These are phyloP conservation scores for Colletotrichum sublineola DNA, from an alignment of 2,329 filamentous ascomycete species.

Conservation along the genomic window DNA sequence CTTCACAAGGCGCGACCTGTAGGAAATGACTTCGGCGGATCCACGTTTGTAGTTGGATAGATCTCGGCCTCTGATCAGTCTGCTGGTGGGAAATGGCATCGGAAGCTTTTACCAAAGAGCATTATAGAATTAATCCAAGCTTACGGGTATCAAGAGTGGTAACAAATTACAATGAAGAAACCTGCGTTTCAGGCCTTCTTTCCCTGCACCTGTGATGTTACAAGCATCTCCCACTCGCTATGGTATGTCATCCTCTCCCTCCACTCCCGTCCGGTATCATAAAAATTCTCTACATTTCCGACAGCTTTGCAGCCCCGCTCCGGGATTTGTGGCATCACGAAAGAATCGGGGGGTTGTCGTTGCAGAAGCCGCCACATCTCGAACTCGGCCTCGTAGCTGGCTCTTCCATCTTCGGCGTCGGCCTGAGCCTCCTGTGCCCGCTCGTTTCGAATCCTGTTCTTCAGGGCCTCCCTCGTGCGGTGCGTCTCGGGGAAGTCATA, in stretches of 20 bases:
- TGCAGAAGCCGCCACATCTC: constrained; percentile 62
- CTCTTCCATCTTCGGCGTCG: constrained; percentile 56
- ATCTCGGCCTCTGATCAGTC: neutral
- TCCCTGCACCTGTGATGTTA: constrained; percentile 4
- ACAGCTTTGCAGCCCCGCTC: constrained; percentile 48
- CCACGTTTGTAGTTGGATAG: neutral
- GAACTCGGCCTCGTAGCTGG: constrained; percentile 57
- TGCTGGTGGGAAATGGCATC: neutral
- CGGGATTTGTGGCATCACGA: constrained; percentile 50
- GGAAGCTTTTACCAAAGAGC: neutral
- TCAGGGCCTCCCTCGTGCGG: constrained; percentile 53
- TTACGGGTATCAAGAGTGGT: constrained; percentile 36
- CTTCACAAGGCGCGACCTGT: constrained; percentile 29
- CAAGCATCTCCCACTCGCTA: constrained; percentile 59
- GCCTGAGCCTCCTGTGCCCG: constrained; percentile 59
- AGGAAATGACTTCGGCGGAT: neutral
- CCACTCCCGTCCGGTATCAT: constrained; percentile 56
- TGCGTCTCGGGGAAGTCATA: constrained; percentile 55
- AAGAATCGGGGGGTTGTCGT: constrained; percentile 52
- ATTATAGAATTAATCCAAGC: constrained; percentile 16
- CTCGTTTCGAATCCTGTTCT: constrained; percentile 56
- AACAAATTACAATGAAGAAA: neutral
- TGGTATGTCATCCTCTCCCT: constrained; percentile 52
- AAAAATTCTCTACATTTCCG: constrained; percentile 53
- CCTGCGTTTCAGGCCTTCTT: constrained; percentile 16